phyloP scores from a whole-genome alignment of 805 yeast species.

The Lipomyces kockii region DNA sequence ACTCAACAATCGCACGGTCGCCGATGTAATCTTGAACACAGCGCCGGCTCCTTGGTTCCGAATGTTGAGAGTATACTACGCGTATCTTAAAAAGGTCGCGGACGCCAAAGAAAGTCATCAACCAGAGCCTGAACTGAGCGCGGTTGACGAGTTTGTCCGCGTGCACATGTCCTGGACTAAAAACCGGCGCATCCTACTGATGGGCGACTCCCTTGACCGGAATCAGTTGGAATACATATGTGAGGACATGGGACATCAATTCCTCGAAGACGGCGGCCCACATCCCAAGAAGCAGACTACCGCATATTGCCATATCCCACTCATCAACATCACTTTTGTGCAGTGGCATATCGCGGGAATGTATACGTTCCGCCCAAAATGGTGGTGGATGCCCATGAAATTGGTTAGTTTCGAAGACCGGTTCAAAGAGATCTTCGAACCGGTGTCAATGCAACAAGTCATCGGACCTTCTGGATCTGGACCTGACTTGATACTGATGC shows the following conservation, averaged over 20 bases:
- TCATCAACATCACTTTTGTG: slow-evolving; percentile 18
- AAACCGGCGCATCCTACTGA: slow-evolving; percentile 22
- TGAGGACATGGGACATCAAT: slow-evolving; percentile 13
- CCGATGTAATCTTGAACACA: neutral
- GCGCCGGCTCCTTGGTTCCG: slow-evolving; percentile 26
- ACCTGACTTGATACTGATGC: slow-evolving; percentile 19
- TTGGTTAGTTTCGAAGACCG: slow-evolving; percentile 23
- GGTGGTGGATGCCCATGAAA: slow-evolving; percentile 25
- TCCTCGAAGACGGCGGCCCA: neutral
- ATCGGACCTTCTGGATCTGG: slow-evolving; percentile 9
- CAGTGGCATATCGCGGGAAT: slow-evolving; percentile 22
- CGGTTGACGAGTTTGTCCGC: neutral
- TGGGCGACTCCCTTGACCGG: slow-evolving; percentile 36
- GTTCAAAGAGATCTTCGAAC: slow-evolving; percentile 6
- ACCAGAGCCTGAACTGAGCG: neutral
- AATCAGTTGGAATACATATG: slow-evolving; percentile 15
- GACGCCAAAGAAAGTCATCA: no score
- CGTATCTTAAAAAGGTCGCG: neutral
- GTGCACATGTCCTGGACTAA: slow-evolving; percentile 19
- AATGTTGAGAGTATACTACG: slow-evolving; percentile 1
- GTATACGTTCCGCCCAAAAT: slow-evolving; percentile 15
- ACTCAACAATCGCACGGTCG: neutral
- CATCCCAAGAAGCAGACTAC: neutral
- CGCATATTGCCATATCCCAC: slow-evolving; percentile 17
- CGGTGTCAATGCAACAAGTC: neutral